Conservation (phyloP, 192 early-diverging fungal genomes). For the Chytriomyces sp. region DNA sequence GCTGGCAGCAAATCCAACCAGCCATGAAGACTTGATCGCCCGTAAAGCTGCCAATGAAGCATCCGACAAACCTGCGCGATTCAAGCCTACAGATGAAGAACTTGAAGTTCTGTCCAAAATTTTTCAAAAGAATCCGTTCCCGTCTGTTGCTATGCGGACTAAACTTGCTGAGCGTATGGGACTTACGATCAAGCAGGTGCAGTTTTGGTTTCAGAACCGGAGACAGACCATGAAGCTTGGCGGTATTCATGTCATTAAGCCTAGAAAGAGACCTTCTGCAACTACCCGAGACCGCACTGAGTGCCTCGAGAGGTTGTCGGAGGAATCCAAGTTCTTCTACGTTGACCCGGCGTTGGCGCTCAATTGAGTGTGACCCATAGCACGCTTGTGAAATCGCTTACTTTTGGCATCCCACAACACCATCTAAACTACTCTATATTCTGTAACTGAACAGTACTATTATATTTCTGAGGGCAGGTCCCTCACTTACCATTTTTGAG, state of each 20-base stretch:
- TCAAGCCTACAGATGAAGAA: neutral
- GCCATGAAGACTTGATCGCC: neutral
- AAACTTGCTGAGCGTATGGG: constrained; percentile 13
- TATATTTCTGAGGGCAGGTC: too few relatives aligned
- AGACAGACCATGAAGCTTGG: constrained; percentile 11
- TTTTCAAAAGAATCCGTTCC: constrained; percentile 1
- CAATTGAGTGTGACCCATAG: too few relatives aligned
- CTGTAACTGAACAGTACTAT: too few relatives aligned
- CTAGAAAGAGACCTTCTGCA: neutral
- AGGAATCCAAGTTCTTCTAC: neutral
- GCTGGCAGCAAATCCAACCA: neutral
- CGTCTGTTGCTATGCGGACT: neutral
- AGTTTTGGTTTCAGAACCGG: constrained; percentile 35
- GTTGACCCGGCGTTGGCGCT: neutral
- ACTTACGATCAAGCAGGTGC: constrained; percentile 20
- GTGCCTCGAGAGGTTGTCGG: neutral
- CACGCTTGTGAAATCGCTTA: too few relatives aligned
- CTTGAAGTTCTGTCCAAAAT: neutral
- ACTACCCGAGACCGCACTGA: neutral
- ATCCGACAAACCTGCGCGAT: constrained; percentile 1
- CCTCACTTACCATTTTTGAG: too few relatives aligned
- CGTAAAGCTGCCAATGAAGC: neutral
- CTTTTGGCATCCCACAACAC: too few relatives aligned
- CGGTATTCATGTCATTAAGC: constrained; percentile 30
- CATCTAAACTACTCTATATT: too few relatives aligned